Evolutionary conservation across 208 protist species (phyloP), one percentile per base, ranked within the genome.

Genomic region (Phytomonas francai): DNA sequence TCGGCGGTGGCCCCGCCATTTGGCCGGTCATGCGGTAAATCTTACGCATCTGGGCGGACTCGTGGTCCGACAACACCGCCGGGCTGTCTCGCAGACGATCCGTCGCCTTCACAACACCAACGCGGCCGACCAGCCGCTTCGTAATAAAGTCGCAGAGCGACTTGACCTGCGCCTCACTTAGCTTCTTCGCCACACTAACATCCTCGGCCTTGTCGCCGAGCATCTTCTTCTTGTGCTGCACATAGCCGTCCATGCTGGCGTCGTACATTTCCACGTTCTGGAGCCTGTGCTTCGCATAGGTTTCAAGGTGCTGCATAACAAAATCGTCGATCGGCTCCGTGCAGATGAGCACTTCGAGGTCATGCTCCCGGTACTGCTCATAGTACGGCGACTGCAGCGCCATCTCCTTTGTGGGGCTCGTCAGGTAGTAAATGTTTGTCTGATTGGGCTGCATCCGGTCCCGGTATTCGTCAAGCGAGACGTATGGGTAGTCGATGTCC

Each of bases 271-370:
- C 95, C 76, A 98, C 97, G 28, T 83, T 92, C 0, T 95, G 86
- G 78, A 97, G 99, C 69, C 99, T 97, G 28, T 78, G 82, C 12
- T 99, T 59, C 63, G 87, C 85, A 65, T 97, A 98, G 28, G 89
- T 89, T 36, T 93, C 85, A 3, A 98, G 76, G 81, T 97, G 85
- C 62, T 74, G 73, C 22, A 99, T 77, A 22, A 96, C 78, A 74
- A 99, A 99, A 84, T 99, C 98, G 78, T 99, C 98, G 59, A 99
- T 97, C n/a, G 98, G 86, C 29, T 99, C 98, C 25, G 81, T 94
- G 88, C 99, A 93, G 72, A 84, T 97, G n/a, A 98, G 65, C n/a
- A 98, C 94, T 76, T 98, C 94, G 9, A 97, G 67, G 56, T 76
- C 90, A 65, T 87, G 91, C 45, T 75, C 64, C 57, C 81, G 16